Evolutionary conservation across 2,329 filamentous ascomycete species (phyloP).

Genomic region (Sordariomycetes sp.): DNA sequence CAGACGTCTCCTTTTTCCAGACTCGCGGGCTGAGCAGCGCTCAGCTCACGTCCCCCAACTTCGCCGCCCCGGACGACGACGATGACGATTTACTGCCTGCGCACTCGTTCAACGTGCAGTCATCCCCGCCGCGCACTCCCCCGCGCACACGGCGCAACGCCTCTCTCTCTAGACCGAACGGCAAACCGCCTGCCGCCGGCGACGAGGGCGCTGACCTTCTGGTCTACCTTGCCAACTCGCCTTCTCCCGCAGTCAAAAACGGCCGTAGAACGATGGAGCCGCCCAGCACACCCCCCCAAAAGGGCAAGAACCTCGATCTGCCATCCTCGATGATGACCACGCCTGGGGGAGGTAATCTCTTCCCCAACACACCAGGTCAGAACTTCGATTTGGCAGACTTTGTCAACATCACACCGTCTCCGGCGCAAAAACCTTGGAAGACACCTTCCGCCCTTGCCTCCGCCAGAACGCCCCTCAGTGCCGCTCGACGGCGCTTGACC

Average conservation of each 20-base stretch:
- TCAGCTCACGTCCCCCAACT: conserved; percentile 49
- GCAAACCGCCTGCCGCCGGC: conserved; percentile 30
- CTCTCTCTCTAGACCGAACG: conserved; percentile 12
- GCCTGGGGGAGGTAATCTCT: conserved; percentile 60
- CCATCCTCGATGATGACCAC: conserved; percentile 88
- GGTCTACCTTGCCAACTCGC: conserved; percentile 82
- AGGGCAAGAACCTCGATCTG: conserved; percentile 49
- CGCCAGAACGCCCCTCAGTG: conserved; percentile 49
- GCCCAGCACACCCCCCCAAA: conserved; percentile 68
- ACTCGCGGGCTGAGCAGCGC: conserved; percentile 55
- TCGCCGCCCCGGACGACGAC: conserved; percentile 61
- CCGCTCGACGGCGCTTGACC: conserved; percentile 67
- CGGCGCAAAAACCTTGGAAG: conserved; percentile 82
- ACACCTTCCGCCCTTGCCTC: conserved; percentile 55
- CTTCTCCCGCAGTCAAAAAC: conserved; percentile 65
- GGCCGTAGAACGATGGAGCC: conserved; percentile 49
- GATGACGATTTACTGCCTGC: conserved; percentile 75
- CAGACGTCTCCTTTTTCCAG: conserved; percentile 71
- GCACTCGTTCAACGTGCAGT: conserved; percentile 62
- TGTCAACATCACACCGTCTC: conserved; percentile 93
- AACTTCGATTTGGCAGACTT: conserved; percentile 92
- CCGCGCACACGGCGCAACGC: conserved; percentile 45
- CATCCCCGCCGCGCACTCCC: conserved; percentile 83
- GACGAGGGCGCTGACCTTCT: conserved; percentile 77
- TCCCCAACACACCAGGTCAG: conserved; percentile 72